Evolutionary conservation across 1,139 yeast species (phyloP).

Genomic region (Yamadazyma atmosphaerica): DNA sequence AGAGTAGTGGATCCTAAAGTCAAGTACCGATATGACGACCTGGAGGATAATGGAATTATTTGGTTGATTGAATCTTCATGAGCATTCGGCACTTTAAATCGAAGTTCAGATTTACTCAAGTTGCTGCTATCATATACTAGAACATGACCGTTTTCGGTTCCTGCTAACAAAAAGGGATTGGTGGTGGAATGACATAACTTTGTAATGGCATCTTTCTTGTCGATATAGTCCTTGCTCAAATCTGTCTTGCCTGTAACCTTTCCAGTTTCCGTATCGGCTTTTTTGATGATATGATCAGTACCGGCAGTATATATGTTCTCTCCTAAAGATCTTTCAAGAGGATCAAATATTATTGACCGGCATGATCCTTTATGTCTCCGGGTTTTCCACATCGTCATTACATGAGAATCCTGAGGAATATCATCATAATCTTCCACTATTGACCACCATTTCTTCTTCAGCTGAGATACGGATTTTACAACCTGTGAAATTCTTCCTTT

Average conservation of each 20-base stretch:
- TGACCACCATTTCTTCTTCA: constrained; percentile 51
- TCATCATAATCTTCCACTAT: constrained; percentile 38
- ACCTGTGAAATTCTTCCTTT: constrained; percentile 28
- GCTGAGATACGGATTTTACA: constrained; percentile 37
- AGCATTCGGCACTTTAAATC: constrained; percentile 46
- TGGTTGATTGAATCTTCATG: constrained; percentile 81
- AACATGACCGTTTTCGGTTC: constrained; percentile 77
- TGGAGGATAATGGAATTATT: constrained; percentile 63
- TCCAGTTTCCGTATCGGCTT: constrained; percentile 72
- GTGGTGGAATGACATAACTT: constrained; percentile 63
- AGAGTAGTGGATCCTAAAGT: constrained; percentile 84
- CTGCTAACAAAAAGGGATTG: constrained; percentile 66
- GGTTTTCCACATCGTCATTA: constrained; percentile 71
- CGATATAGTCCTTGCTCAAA: constrained; percentile 25
- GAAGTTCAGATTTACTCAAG: constrained; percentile 36
- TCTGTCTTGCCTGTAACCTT: constrained; percentile 62
- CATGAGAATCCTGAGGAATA: constrained; percentile 26
- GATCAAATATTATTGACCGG: constrained; percentile 69
- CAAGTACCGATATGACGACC: constrained; percentile 78
- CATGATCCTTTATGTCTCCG: constrained; percentile 91
- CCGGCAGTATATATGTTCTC: constrained; percentile 68
- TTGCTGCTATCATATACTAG: constrained; percentile 59
- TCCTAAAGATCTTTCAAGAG: constrained; percentile 47
- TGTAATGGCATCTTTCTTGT: constrained; percentile 46
- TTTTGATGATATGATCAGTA: constrained; percentile 75